Conservation (phyloP, 1,139 yeast species). For the Ogataea hybrid region DNA sequence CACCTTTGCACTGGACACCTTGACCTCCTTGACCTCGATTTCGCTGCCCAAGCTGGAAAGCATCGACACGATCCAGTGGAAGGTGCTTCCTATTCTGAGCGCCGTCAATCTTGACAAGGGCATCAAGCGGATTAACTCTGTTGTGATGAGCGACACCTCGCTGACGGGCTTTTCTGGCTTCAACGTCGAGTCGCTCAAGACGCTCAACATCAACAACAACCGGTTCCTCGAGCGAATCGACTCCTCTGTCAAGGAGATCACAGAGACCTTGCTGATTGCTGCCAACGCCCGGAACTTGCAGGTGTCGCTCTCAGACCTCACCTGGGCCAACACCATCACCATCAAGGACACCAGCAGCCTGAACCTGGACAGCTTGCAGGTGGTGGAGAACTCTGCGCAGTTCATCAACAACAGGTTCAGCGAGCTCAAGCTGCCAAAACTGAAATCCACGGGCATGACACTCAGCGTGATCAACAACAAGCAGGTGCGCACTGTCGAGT, state of each 20-base stretch:
- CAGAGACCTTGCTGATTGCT: slow-evolving; percentile 54
- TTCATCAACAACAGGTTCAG: slow-evolving; percentile 62
- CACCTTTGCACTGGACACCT: slow-evolving; percentile 46
- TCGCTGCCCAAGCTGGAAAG: slow-evolving; percentile 51
- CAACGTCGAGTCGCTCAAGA: slow-evolving; percentile 47
- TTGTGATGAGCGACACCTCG: slow-evolving; percentile 69
- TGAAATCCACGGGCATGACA: slow-evolving; percentile 63
- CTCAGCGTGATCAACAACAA: slow-evolving; percentile 57
- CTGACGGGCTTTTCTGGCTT: slow-evolving; percentile 62
- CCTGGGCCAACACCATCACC: slow-evolving; percentile 55
- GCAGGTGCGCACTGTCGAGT: slow-evolving; percentile 43
- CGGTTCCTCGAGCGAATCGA: slow-evolving; percentile 61
- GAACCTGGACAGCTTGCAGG: slow-evolving; percentile 46
- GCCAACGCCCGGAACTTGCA: slow-evolving; percentile 60
- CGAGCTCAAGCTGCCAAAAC: slow-evolving; percentile 49
- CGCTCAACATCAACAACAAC: slow-evolving; percentile 67
- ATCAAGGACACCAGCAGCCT: slow-evolving; percentile 56
- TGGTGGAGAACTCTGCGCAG: slow-evolving; percentile 55
- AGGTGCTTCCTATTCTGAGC: slow-evolving; percentile 68
- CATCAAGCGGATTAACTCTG: slow-evolving; percentile 49
- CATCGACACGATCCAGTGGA: slow-evolving; percentile 57
- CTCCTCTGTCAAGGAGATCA: slow-evolving; percentile 50
- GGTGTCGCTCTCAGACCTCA: slow-evolving; percentile 60
- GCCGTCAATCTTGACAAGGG: slow-evolving; percentile 50
- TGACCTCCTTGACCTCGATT: slow-evolving; percentile 61